Evolutionary conservation across 768 basidiomycete species (phyloP).

Genomic region (Tricholomella constricta): DNA sequence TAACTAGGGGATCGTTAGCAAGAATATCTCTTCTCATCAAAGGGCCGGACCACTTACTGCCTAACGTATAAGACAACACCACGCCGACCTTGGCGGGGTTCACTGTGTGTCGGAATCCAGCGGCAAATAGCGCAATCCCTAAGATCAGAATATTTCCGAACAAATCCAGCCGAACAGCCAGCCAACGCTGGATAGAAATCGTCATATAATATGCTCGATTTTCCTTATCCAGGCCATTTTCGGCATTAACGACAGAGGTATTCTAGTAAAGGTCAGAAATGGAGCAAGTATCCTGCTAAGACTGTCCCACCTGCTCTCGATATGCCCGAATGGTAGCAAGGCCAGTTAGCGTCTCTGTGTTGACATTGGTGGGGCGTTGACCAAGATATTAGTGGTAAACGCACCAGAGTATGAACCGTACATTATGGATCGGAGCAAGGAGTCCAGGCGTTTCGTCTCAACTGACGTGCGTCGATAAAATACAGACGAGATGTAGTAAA

Average conservation of each 20-base stretch:
- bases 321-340: constrained; percentile 66
- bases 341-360: constrained; percentile 61
- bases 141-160: constrained; percentile 69
- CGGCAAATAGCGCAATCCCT: constrained; percentile 70
- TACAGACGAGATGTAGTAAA: constrained; percentile 54
- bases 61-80: constrained; percentile 55
- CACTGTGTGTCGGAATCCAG: constrained; percentile 55
- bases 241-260: constrained; percentile 52
- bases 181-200: constrained; percentile 66
- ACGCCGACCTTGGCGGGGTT: constrained; percentile 65
- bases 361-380: background rate
- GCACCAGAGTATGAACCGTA: constrained; percentile 61
- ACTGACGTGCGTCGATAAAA: constrained; percentile 66
- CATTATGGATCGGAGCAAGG: constrained; percentile 57
- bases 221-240: constrained; percentile 56
- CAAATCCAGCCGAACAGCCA: constrained; percentile 63
- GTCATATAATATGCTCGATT: constrained; percentile 69
- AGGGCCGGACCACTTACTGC: constrained; percentile 38
- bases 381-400: constrained; percentile 1
- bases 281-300: background rate
- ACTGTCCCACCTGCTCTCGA: constrained; percentile 45
- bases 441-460: constrained; percentile 66
- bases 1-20: constrained; percentile 36
- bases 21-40: background rate
- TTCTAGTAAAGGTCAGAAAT: constrained; percentile 27